Evolutionary conservation across 1,139 yeast genomes (phyloP), one percentile per base, ranked within the genome.

Genomic region (Scheffersomyces lignicola): DNA sequence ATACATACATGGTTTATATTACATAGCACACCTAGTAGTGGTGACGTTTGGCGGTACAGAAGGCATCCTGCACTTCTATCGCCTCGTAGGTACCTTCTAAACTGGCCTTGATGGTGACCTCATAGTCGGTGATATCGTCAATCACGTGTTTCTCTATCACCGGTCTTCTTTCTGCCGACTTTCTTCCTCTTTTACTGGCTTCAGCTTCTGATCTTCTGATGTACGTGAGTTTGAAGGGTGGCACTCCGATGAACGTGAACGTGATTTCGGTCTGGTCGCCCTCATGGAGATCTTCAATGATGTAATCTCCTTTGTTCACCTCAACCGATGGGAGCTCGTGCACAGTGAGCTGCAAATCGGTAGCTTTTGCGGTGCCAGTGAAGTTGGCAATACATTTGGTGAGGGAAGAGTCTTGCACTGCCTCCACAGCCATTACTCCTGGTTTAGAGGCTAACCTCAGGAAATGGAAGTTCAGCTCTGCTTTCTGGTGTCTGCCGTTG

Each of bases 81-180:
- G 97, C 97, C 57, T 90, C 96, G 54, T 94, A 92, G 3, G 89
- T 84, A 30, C 99, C 99, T 55, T 90, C 96, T 47, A 87, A 67
- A 47, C 88, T 85, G 1, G 95, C 92, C 51, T 73, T 66, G 4
- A 86, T 82, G 33, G 79, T 72, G 54, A 87, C 80, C 48, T 82
- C 87, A 50, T 78, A 62, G 3, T 76, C 82, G 62, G 77, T 67
- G 23, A 90, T 86, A 45, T 83, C 82, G 7, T 78, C 69, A 21
- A 90, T 79, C 3, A 85, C 80, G 43, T 84, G 83, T 1, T 87
- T 82, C 51, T 90, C 97, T 18, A 86, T 80, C 45, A 44, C 47
- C 20, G 9, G 5, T 23, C 57, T 57, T 33, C 54, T 49, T 41
- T 58, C 56, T 28, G 50, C 44, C 32, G 58, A 58, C 43, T 46